Evolutionary conservation across 805 yeast genomes (phyloP), one percentile per base, ranked within the genome.

Genomic region (Wickerhamomyces pijperi): DNA sequence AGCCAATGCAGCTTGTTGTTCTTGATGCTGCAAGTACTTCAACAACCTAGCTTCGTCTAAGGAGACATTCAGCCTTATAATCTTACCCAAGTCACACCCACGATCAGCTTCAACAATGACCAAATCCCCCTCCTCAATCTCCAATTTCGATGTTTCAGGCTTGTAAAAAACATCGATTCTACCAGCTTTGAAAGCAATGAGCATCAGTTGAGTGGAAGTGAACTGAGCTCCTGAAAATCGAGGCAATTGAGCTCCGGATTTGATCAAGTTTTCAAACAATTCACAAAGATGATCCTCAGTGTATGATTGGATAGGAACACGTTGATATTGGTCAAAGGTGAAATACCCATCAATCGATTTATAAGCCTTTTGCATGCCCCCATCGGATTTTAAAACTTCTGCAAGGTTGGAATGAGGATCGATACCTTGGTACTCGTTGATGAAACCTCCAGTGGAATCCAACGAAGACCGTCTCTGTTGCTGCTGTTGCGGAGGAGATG

Each of bases 61-160:
- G 36, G 70, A 72, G 20, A 82, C 71, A 35, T 70, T 61, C 5
- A 88, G 81, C 46, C 77, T 79, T 32, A 81, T 63, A 40, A 83
- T 73, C 72, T 78, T 72, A n/a, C 80, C 92, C 47, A 83, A 60
- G 57, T 83, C 94, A 49, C 78, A 78, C 20, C 94, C 94, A 44
- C 92, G 67, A 54, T 83, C 94, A 38, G 92, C 94, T 56, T 83
- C 92, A 39, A 82, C 82, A 23, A 82, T 74, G 8, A 82, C 83
- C 53, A 83, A 62, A 56, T 83, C 92, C 42, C 74, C 70, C 39
- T 71, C 64, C 48, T 68, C 70, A 46, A 82, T 63, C 29, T 57
- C 58, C 40, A 52, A 34, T 1, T 43, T 21, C 12, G 49, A 45
- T 16, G 42, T 40, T 13, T 47, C 53, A 19, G 85, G 76, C 17